Base-by-base conservation (phyloP, 257 asterid species). In the Salvia splendens region DNA sequence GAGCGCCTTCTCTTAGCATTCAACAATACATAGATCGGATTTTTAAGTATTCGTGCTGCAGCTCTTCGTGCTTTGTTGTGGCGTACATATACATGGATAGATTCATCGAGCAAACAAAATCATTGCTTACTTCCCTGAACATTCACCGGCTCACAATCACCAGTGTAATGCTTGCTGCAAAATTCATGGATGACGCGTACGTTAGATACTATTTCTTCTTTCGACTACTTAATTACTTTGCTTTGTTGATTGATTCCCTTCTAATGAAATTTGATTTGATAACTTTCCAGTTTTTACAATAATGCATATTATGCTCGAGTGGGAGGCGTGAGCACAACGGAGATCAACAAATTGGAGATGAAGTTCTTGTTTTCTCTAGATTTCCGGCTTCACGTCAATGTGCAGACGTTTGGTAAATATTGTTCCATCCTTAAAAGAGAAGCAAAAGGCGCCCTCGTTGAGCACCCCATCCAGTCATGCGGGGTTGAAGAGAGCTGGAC, bases 281-380 rank as follows among this genome's bases (percentile, higher is more conserved):
- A 24, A 8, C 4, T 67, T 79, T 67, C 88, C 30, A 91, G 97
- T 64, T 91, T 86, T 85, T 88, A 78, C 78, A 91, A 86, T 49
- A 91, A 91, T 65, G 92, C 92, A 47, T 84, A 91, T 73, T 91
- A 88, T 50, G 96, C 97, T 24, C 84, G 83, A 75, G 97, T 91
- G 50, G 97, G 97, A 69, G 97, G 97, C 7, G 81, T 91, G 49
- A 83, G 91, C 78, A 88, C 95, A 1, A 67, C 79, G 8, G 97
- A 91, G 76, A 58, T 91, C 82, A 91, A 91, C 86, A 86, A 73
- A 70, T 69, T 91, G 79, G 97, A 91, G 81, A 73, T 79, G 83
- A 86, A 88, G 83, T 83, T 91, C 57, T 78, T 91, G 50, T 91
- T 91, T 67, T 73, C 83, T 36, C 73, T 91, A 38, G 88, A 86